These are phyloP conservation scores for Coleophoma crateriformis DNA, from an alignment of 2,329 filamentous ascomycete genomes.

Conservation along the genomic window DNA sequence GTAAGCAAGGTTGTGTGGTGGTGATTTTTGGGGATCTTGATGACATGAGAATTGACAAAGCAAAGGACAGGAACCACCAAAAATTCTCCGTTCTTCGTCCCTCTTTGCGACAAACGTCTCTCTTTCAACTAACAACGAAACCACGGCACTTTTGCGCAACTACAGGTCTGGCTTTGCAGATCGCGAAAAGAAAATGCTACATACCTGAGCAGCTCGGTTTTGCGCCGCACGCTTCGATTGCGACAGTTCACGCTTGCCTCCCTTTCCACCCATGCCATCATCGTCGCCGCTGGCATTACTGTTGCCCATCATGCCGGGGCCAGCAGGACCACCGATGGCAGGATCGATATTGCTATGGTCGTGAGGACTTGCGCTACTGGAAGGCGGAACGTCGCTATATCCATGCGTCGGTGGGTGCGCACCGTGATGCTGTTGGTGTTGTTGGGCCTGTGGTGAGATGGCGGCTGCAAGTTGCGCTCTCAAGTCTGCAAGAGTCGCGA, in stretches of 20 bases:
- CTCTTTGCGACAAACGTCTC: constrained; percentile 4
- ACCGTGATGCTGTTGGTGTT: constrained; percentile 13
- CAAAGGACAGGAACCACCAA: constrained; percentile 19
- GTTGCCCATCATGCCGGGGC: constrained; percentile 19
- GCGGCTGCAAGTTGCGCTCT: constrained; percentile 27
- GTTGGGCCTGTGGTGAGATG: constrained; percentile 14
- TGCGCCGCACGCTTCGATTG: constrained; percentile 95
- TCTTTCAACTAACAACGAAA: constrained; percentile 4
- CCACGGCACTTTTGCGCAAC: constrained; percentile 3
- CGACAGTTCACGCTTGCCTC: constrained; percentile 80
- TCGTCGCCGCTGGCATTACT: constrained; percentile 24
- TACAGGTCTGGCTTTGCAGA: constrained; percentile 2
- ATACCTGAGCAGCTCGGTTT: constrained; percentile 92
- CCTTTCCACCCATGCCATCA: constrained; percentile 53
- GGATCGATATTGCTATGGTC: constrained; percentile 28
- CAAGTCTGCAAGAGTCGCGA: constrained; percentile 23
- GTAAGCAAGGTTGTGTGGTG: constrained; percentile 18
- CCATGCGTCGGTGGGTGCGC: constrained; percentile 17
- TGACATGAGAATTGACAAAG: constrained; percentile 32
- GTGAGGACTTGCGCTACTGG: constrained; percentile 24
- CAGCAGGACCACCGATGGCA: constrained; percentile 20
- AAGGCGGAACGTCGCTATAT: constrained; percentile 23
- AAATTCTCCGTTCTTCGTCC: constrained; percentile 11
- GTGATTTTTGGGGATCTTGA: constrained; percentile 11
- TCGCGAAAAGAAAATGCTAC: constrained; percentile 21